Evolutionary conservation across 805 yeast species (phyloP).

Genomic region (Teunomyces tritomae): DNA sequence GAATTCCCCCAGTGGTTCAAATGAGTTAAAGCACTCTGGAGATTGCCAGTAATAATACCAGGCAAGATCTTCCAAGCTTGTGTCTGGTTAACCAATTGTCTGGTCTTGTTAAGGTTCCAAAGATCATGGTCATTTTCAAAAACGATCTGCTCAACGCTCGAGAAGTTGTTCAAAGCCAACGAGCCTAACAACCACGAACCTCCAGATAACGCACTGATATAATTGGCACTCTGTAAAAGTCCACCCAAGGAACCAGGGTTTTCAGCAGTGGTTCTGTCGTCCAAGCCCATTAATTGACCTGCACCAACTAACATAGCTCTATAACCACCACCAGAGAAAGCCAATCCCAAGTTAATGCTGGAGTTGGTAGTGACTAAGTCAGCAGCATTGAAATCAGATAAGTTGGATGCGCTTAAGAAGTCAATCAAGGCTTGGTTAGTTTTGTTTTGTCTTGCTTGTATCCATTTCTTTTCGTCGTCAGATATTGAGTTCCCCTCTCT

Average conservation of each 20-base stretch:
- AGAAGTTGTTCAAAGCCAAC: constrained; percentile 67
- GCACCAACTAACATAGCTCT: constrained; percentile 68
- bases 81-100: constrained; percentile 26
- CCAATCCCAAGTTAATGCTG: constrained; percentile 28
- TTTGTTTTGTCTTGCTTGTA: constrained; percentile 20
- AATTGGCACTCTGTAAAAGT: constrained; percentile 64
- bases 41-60: constrained; percentile 20
- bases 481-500: constrained; percentile 27
- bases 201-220: constrained; percentile 77
- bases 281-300: constrained; percentile 77
- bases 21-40: constrained; percentile 27
- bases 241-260: constrained; percentile 61
- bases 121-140: constrained; percentile 26
- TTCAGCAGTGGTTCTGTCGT: constrained; percentile 61
- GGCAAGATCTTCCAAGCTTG: constrained; percentile 16
- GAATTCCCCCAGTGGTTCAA: constrained; percentile 26
- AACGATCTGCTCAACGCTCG: constrained; percentile 60
- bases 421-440: constrained; percentile 21
- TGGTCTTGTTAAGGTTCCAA: constrained; percentile 33
- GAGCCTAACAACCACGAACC: constrained; percentile 82
- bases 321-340: constrained; percentile 42
- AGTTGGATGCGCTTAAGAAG: constrained; percentile 20
- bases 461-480: constrained; percentile 23
- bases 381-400: constrained; percentile 21
- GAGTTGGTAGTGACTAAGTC: constrained; percentile 15